Evolutionary conservation across 2,329 filamentous ascomycete species (phyloP), one percentile per base, ranked within the genome.

Genomic region (Samsoniella hepiali): DNA sequence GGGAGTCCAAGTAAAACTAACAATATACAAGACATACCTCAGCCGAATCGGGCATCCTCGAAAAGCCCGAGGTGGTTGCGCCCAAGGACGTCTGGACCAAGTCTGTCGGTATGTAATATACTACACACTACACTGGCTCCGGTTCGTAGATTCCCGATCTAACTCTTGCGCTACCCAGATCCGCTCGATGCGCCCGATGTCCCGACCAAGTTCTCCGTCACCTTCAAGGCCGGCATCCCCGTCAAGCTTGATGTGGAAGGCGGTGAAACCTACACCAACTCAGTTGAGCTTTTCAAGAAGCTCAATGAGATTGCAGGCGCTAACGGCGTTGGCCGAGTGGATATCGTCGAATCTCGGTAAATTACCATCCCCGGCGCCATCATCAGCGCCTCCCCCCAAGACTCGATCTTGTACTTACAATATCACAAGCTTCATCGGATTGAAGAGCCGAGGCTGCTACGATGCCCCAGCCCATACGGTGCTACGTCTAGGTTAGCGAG

Each of bases 41-140:
- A 65, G 96, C 95, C 76, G 91, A 96, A 81, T 88, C 88, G 58
- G 91, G 91, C 72, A 88, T 87, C 66, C 81, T 90, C 53, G 87
- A 89, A 74, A 81, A 83, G 63, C 78, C 80, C n/a, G 71, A 81
- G 68, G 76, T 80, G 65, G 83, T 84, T 64, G 82, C 88, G 49
- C 88, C 88, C 27, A 79, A 84, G 68, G 86, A 91, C 70, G 87
- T 92, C 82, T 92, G 89, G 89, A 91, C 82, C 69, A 77, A 84
- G 70, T 84, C 82, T n/a, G 68, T 76, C 40, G 67, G 68, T 71
- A 72, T 70, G 63, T 65, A 44, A 27, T 53, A 22, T 51, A 34
- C 29, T 27, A 36, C n/a, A 13, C 32, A 34, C 29, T 36, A 36
- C n/a, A 13, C 32, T 27, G 27, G 6, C 54, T 32, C 27, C 1